Evolutionary conservation across 768 basidiomycete genomes (phyloP), one percentile per base, ranked within the genome.

Genomic region (Leccinum longicurvipes): DNA sequence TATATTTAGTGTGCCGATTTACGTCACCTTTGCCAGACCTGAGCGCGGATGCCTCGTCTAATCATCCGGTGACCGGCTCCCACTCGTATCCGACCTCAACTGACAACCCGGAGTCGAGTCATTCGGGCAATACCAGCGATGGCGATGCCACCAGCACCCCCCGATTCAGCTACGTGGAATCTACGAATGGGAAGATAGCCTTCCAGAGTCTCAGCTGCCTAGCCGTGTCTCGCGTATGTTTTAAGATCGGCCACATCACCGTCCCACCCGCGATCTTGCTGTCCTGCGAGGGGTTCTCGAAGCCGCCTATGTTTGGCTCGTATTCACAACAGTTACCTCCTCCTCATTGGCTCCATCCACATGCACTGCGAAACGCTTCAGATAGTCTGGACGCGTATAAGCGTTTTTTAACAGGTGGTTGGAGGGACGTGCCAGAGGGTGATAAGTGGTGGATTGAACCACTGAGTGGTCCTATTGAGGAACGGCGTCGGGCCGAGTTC

Each of bases 231-330:
- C 83, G 81, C 55, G 54, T 80, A 19, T 87, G 85, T 66, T 87
- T 82, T 77, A 90, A 90, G 67, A 65, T 81, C 24, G 84, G 84
- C 1, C 78, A 86, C 2, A 84, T 89, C 58, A 89, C 86, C 12
- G 79, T 90, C 49, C 87, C 87, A 2, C 87, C 87, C 32, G 75
- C 77, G 7, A 61, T 90, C 56, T 80, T 81, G 14, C 65, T 87
- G 45, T 83, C 82, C 2, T 57, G 72, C 10, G 82, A 84, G 55
- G 87, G 87, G 0, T 80, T 85, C 61, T 64, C 58, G 42, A 53
- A 57, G 8, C 62, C 69, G 3, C 59, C 62, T 0, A n/a, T 42
- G 11, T 44, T 41, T 10, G 60, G 63, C 3, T 57, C 60, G 6
- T 53, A 60, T 24, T 59, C 62, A 7, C 41, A 48, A 28, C 56